Conservation (phyloP, 2,329 filamentous ascomycete genomes). For the Exophiala calicioides region DNA sequence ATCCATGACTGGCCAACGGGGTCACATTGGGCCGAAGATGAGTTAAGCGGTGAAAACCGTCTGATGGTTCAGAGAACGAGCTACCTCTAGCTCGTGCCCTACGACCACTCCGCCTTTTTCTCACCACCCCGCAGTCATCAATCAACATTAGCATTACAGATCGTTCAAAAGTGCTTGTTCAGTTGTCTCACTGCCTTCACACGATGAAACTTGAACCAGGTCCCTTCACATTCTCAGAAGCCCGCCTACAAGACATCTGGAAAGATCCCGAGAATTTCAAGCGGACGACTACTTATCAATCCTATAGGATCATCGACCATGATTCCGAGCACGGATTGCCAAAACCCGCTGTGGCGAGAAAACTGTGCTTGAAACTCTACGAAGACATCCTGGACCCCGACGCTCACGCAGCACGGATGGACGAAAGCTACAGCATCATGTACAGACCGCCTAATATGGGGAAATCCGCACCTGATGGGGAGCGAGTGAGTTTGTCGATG, state of each 20-base stretch:
- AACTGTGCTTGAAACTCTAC: not conserved
- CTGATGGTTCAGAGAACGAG: too few species aligned
- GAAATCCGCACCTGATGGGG: conserved; percentile 2
- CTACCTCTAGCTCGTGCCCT: too few species aligned
- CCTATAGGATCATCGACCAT: not conserved
- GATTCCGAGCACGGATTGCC: conserved; percentile 4
- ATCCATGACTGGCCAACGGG: too few species aligned
- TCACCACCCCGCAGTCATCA: too few species aligned
- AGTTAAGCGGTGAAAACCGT: too few species aligned
- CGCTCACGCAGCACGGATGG: conserved; percentile 2
- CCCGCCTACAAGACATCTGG: conserved; percentile 1
- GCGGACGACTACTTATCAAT: not conserved
- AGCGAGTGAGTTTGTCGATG: conserved; percentile 1
- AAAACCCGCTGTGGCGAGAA: not conserved
- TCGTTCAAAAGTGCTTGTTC: too few species aligned
- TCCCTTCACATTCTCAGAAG: not conserved
- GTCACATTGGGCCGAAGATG: too few species aligned
- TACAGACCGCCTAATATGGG: conserved; percentile 8
- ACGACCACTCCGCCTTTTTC: too few species aligned
- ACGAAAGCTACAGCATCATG: conserved; percentile 9
- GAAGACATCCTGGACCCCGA: not conserved
- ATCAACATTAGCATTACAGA: too few species aligned
- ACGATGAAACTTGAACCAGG: not conserved
- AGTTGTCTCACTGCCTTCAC: too few species aligned
- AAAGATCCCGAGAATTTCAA: conserved; percentile 1